Evolutionary conservation across 2,329 filamentous ascomycete species (phyloP).

Genomic region (Corniculantispora saksenae): DNA sequence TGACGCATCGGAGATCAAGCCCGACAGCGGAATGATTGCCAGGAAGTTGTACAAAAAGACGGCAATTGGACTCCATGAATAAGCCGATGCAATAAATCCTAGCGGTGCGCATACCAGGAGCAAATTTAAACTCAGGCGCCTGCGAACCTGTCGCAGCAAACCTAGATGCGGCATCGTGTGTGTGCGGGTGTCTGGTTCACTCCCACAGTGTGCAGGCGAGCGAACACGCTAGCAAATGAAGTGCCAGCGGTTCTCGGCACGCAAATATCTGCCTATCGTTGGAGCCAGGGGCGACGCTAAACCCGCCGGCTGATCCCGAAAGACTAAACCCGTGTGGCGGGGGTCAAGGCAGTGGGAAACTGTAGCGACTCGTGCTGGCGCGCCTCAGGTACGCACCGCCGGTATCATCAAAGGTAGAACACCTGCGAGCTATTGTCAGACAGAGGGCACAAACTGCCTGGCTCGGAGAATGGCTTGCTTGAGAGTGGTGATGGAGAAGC

Average conservation of each 20-base stretch:
- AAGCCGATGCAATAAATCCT: slow-evolving; percentile 17
- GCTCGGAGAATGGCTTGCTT: not conserved
- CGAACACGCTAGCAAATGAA: not conserved
- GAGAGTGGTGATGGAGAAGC: not conserved
- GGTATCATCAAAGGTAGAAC: no score
- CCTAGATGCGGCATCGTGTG: not conserved
- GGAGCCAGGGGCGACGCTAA: not conserved
- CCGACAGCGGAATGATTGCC: slow-evolving; percentile 23
- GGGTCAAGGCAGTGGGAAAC: not conserved
- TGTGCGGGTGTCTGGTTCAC: not conserved
- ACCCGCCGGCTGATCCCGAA: not conserved
- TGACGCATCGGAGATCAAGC: slow-evolving; percentile 21
- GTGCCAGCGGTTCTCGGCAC: not conserved
- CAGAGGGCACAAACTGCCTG: not conserved
- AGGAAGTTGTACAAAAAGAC: slow-evolving; percentile 19
- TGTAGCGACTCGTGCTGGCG: not conserved
- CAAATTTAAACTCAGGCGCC: not conserved
- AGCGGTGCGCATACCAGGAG: slow-evolving; percentile 21
- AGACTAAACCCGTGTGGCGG: not conserved
- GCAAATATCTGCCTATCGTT: not conserved
- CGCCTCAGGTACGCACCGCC: no score
- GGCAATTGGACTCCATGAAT: slow-evolving; percentile 15
- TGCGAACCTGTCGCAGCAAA: slow-evolving; percentile 6
- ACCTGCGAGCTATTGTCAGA: no score
- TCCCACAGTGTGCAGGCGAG: not conserved